Evolutionary conservation across 371 early-diverging fungal species (phyloP).

Genomic region (Rhizopus sp.): DNA sequence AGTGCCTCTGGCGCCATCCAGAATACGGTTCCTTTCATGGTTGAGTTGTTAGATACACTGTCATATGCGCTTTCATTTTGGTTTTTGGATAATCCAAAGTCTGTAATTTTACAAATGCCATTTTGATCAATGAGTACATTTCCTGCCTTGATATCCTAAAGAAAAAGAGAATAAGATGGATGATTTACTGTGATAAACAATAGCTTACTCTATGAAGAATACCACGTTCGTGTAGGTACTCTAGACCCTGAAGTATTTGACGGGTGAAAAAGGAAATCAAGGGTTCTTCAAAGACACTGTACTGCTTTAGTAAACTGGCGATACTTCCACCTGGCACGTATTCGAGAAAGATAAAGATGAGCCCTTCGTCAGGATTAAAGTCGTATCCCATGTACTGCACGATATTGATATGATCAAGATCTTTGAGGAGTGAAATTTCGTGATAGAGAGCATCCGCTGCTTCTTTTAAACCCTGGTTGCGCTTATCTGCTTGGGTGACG

Average conservation of each 20-base stretch:
- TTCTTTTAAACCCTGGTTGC: slow-evolving; percentile 27
- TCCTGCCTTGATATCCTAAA: slow-evolving; percentile 85
- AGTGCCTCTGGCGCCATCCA: slow-evolving; percentile 95
- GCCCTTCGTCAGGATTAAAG: slow-evolving; percentile 51
- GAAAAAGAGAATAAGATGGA: neutral
- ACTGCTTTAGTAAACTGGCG: slow-evolving; percentile 70
- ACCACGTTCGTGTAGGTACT: slow-evolving; percentile 89
- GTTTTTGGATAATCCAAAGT: slow-evolving; percentile 95
- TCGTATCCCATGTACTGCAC: slow-evolving; percentile 84
- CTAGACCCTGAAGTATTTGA: slow-evolving; percentile 89
- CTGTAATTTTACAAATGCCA: slow-evolving; percentile 92
- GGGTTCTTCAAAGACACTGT: slow-evolving; percentile 77
- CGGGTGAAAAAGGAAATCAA: slow-evolving; percentile 76
- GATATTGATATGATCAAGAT: slow-evolving; percentile 87
- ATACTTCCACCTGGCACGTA: slow-evolving; percentile 97
- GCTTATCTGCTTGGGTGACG: slow-evolving; percentile 54
- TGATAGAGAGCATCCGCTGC: slow-evolving; percentile 29
- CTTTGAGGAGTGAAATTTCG: slow-evolving; percentile 40
- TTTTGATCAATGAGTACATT: slow-evolving; percentile 87
- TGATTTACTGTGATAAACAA: neutral
- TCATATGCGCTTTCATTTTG: slow-evolving; percentile 29
- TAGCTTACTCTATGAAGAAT: slow-evolving; percentile 85
- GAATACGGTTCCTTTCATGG: slow-evolving; percentile 47
- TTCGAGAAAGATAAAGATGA: slow-evolving; percentile 92
- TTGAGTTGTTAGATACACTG: slow-evolving; percentile 12